Base-by-base conservation (phyloP, 805 yeast genomes). In the Hanseniaspora mollemarum region DNA sequence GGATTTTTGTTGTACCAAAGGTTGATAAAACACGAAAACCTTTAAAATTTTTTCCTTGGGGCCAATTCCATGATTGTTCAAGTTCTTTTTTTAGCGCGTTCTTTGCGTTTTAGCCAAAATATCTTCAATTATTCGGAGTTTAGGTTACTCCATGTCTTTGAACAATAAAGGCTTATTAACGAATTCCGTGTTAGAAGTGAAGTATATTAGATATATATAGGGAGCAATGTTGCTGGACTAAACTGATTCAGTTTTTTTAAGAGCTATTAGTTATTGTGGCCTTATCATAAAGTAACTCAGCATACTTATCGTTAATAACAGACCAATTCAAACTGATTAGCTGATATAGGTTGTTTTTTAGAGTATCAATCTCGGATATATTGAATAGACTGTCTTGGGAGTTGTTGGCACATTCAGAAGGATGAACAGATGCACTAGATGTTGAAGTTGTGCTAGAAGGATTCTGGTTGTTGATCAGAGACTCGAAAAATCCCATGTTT, bases 241-340 rank as follows among this genome's bases (percentile, higher is more conserved):
- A 38, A 22, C 13, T 36, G 7, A 19, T 18, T 6, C 13, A 16
- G 37, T 22, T 19, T 1, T 2, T 6, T 31, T 28, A 19, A 9
- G 19, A 13, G 7, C 15, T 29, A 2, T 32, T 8, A 2, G 33
- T 25, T 42, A n/a, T 42, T 1, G 28, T 5, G 19, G 57, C 54
- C 50, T 57, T 57, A 38, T 61, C 63, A 42, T 66, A 60, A 38
- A 69, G 48, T 13, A 61, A 58, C 25, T 74, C 77, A 40, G 68
- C 63, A 59, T 86, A 86, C 66, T 80, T 79, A 39, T 73, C 72
- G 29, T 85, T 87, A 65, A 86, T 85, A 12, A 86, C 95, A 52
- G 76, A 79, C 85, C 87, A 81, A 64, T 86, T 94, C 67, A 86
- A 81, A 53, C 78, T 80, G 44, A 77, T 77, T 53, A 86, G 72